Percentiles rank a stretch among this genome's conserved stretches.
Evolutionary conservation across 306 rosid species (phyloP).

Genomic region (Hippophae gyantsensis): DNA sequence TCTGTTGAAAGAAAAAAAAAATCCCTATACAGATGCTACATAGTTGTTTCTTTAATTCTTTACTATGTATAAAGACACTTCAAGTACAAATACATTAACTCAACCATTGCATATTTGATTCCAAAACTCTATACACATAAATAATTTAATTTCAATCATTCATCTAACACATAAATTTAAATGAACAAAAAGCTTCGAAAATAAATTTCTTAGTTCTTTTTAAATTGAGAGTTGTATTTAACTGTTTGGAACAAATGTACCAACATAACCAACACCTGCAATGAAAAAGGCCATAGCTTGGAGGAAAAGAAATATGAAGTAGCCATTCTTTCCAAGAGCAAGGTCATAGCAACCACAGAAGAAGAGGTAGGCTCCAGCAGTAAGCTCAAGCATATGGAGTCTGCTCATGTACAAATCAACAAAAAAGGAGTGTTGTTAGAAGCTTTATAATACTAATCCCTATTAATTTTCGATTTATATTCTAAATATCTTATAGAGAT

Average conservation of each 20-base stretch:
- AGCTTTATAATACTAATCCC: neutral
- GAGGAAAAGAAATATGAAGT: conserved; percentile 69
- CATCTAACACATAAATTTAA: conserved; percentile 2
- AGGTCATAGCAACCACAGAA: conserved; percentile 74
- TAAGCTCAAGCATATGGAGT: conserved; percentile 61
- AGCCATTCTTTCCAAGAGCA: conserved; percentile 57
- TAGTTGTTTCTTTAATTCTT: too few relatives aligned
- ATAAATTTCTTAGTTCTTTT: neutral
- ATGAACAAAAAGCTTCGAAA: conserved; percentile 13
- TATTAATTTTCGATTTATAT: neutral
- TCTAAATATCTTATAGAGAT: too few relatives aligned
- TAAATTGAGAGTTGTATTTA: conserved; percentile 21
- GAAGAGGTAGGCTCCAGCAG: conserved; percentile 68
- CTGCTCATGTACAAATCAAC: conserved; percentile 35
- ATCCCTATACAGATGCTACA: too few relatives aligned
- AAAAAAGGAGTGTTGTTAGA: conserved; percentile 8
- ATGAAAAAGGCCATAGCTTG: conserved; percentile 85
- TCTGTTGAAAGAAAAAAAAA: too few relatives aligned
- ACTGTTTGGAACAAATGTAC: conserved; percentile 57
- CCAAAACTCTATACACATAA: conserved; percentile 14
- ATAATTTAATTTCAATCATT: conserved; percentile 10
- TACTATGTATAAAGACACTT: too few relatives aligned
- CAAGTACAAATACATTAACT: too few relatives aligned
- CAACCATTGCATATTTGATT: neutral
- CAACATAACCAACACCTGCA: conserved; percentile 76